Base-by-base conservation (phyloP, 108 stramenopile genomes). In the Halocafeteria seosinensis region DNA sequence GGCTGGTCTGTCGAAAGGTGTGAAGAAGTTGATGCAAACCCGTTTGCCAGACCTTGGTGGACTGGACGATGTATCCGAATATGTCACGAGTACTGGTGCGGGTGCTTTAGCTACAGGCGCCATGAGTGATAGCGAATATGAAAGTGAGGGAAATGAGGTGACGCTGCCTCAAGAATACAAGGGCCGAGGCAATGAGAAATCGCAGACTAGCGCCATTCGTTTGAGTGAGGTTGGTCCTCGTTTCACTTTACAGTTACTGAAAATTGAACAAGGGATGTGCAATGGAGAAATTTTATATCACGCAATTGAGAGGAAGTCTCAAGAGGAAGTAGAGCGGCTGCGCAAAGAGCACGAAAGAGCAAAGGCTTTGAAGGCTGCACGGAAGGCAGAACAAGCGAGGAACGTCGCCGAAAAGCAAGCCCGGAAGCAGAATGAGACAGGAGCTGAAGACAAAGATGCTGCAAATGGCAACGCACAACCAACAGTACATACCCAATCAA, bases 201-300 rank as follows among this genome's bases (percentile, higher is more conserved):
- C 81, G 31, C 87, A 88, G 60, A 87, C 87, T 63, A 85, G 85
- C 30, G 89, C 89, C 2, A 76, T 99, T 34, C 90, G 92, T 70
- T 75, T 99, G 71, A 85, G 89, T 5, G 97, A 99, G 76, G 66
- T 96, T 28, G 97, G 97, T 24, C 97, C 97, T 11, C 72, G 97
- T 23, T 60, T 96, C 50, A 78, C 86, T 28, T 50, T 95, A 38
- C 72, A 88, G 69, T 78, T 99, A 26, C 67, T 81, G 72, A 95
- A 96, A 79, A 91, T 96, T 37, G 88, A 99, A 74, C 72, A 87
- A 29, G 94, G 92, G 24, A 62, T 99, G 57, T 85, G 78, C 23
- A 78, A 74, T 32, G 94, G 97, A 3, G 92, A 92, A 68, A 90
- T 99, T 36, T 87, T 95, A 80, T 96, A 88, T 73, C 92, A 99